Conservation (phyloP, 306 rosid genomes). For the Begonia peltatifolia region DNA sequence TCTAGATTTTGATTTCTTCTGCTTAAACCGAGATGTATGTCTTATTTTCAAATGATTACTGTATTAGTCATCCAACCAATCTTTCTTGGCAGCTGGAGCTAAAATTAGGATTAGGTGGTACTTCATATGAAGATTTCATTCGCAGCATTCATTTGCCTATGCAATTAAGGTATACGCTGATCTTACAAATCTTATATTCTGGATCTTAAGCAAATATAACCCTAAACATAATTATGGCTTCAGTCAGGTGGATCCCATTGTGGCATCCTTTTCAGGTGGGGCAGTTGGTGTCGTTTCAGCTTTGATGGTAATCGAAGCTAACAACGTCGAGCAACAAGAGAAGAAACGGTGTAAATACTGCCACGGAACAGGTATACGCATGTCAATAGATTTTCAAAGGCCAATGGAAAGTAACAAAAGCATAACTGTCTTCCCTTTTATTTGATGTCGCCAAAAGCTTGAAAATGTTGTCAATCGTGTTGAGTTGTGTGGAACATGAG, state of each 20-base stretch:
- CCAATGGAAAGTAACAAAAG: too few relatives aligned
- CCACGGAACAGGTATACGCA: constrained; percentile 61
- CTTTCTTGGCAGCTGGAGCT: constrained; percentile 63
- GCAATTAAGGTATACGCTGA: constrained; percentile 54
- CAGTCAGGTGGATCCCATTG: constrained; percentile 98
- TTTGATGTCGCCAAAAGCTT: too few relatives aligned
- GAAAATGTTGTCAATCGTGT: too few relatives aligned
- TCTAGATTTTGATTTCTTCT: too few relatives aligned
- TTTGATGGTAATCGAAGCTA: constrained; percentile 85
- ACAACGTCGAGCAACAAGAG: constrained; percentile 88
- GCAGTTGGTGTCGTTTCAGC: constrained; percentile 93
- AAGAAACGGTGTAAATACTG: constrained; percentile 91
- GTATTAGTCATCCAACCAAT: constrained; percentile 9
- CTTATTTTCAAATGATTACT: neutral
- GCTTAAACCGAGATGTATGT: too few relatives aligned
- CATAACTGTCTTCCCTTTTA: too few relatives aligned
- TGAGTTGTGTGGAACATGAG: too few relatives aligned
- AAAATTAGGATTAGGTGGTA: constrained; percentile 84
- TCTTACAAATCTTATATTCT: constrained; percentile 6
- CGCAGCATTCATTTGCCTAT: constrained; percentile 75
- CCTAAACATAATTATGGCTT: neutral
- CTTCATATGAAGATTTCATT: constrained; percentile 90
- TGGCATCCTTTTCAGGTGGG: constrained; percentile 95
- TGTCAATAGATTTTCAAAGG: too few relatives aligned
- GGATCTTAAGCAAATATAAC: neutral